Conservation (phyloP, 2,329 filamentous ascomycete genomes). For the Trichoderma guizhouense region DNA sequence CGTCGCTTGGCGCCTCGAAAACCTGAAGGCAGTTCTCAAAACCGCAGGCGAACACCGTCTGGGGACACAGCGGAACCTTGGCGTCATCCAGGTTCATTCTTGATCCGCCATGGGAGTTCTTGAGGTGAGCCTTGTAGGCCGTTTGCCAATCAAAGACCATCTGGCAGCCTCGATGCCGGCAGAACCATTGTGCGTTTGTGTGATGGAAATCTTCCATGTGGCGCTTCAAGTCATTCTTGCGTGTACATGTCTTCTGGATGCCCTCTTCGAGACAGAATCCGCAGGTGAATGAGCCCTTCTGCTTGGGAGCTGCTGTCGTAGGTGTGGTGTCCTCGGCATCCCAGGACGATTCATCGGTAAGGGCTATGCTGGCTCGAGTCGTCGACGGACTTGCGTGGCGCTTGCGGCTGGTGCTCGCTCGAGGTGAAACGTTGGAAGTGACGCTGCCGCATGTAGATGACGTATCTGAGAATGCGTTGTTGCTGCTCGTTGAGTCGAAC, state of each 20-base stretch:
- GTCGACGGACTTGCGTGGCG: constrained; percentile 24
- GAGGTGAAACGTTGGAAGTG: constrained; percentile 39
- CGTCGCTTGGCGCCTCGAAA: constrained; percentile 41
- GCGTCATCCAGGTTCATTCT: constrained; percentile 41
- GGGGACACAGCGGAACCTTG: constrained; percentile 43
- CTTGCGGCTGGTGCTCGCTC: constrained; percentile 34
- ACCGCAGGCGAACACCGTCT: constrained; percentile 48
- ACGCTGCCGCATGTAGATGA: constrained; percentile 40
- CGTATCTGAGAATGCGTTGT: constrained; percentile 39
- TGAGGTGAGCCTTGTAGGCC: constrained; percentile 47
- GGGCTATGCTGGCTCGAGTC: constrained; percentile 8
- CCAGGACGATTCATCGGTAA: constrained; percentile 23
- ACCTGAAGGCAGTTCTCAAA: constrained; percentile 44
- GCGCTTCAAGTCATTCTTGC: constrained; percentile 48
- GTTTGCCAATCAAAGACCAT: constrained; percentile 48
- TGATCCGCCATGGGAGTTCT: constrained; percentile 42
- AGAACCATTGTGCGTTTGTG: constrained; percentile 46
- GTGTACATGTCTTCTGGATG: constrained; percentile 42
- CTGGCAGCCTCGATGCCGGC: constrained; percentile 41
- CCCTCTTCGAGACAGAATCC: constrained; percentile 42
- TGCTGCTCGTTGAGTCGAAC: constrained; percentile 35
- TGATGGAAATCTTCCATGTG: constrained; percentile 49
- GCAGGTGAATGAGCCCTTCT: constrained; percentile 38
- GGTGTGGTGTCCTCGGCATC: constrained; percentile 23
- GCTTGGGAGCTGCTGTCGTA: constrained; percentile 31